Base-by-base conservation (phyloP, 805 yeast species). In the Yarrowia alimentaria region DNA sequence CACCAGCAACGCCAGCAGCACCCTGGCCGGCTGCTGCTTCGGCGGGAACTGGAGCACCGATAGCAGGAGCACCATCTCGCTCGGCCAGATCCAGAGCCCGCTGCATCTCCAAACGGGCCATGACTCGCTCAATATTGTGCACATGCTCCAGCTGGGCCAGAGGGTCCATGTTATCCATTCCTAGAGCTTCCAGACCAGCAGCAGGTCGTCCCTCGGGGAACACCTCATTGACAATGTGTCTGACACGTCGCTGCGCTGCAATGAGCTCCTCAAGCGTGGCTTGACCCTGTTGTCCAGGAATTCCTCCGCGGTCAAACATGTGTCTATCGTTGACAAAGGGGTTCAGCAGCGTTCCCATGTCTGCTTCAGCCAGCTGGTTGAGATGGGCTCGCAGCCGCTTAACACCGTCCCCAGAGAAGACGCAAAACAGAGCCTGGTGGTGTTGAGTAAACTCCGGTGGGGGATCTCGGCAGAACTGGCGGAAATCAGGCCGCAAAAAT, bases 371-470 rank as follows among this genome's bases (percentile, higher is more conserved):
- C 22, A 47, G 33, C 30, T 34, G 40, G 52, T 75, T 80, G 38
- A 91, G 73, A 63, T 84, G 82, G 31, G 78, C 80, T 56, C 96
- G 77, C 56, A 91, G 72, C 54, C 79, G 78, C 42, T 73, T 77
- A 13, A 93, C 96, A 7, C 97, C 97, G 54, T 78, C 79, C 1
- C 98, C 98, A 25, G 91, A 82, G 63, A 89, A 93, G 10, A 91
- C 99, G 69, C 98, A 91, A 62, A 93, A 91, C 42, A 85, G 75
- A 17, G 81, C 76, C 57, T 82, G 82, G 65, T 93, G 99, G 60
- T 83, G 83, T 52, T 82, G 86, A 49, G 83, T 89, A 64, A 93
- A 90, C 60, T 89, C 97, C 10, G 85, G 79, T 4, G 99, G 98
- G 1, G 98, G 93, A 7, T 83, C 85, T 21, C 98, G 81, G 65